phyloP scores from a whole-genome alignment of 805 yeast species.

The Yarrowia osloensis region DNA sequence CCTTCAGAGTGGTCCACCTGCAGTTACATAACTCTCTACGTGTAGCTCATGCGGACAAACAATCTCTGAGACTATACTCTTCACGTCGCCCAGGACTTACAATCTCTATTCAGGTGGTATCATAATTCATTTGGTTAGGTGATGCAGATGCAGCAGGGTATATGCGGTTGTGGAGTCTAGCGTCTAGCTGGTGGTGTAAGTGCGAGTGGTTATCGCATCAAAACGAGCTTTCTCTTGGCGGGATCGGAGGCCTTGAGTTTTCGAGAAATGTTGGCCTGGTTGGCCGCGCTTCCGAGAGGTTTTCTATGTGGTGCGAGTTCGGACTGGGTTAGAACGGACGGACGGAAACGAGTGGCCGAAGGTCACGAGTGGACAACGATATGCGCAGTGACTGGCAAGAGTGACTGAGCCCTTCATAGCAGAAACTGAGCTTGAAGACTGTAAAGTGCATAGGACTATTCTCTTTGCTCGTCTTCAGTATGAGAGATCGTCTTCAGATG shows the following conservation, averaged over 20 bases:
- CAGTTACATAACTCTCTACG: no score
- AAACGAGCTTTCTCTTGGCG: constrained; percentile 5
- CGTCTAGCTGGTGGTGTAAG: neutral
- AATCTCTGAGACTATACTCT: no score
- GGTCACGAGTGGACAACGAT: neutral
- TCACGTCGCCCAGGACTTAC: no score
- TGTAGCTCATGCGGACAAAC: no score
- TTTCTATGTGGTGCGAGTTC: constrained; percentile 19
- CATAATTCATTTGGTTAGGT: neutral
- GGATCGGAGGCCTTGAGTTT: constrained; percentile 19
- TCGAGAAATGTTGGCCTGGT: constrained; percentile 1
- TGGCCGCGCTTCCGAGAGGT: constrained; percentile 8
- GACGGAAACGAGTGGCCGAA: neutral
- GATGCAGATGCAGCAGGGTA: constrained; percentile 12
- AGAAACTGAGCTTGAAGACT: no score
- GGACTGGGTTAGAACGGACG: constrained; percentile 2
- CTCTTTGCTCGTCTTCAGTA: no score
- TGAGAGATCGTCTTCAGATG: no score
- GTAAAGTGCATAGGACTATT: no score
- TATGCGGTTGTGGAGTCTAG: neutral
- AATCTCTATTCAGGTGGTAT: neutral
- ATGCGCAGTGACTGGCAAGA: no score
- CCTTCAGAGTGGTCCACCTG: no score
- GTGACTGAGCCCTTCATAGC: no score
- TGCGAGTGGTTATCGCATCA: neutral